Evolutionary conservation across 805 yeast species (phyloP).

Genomic region (Metschnikowia cerradonensis): DNA sequence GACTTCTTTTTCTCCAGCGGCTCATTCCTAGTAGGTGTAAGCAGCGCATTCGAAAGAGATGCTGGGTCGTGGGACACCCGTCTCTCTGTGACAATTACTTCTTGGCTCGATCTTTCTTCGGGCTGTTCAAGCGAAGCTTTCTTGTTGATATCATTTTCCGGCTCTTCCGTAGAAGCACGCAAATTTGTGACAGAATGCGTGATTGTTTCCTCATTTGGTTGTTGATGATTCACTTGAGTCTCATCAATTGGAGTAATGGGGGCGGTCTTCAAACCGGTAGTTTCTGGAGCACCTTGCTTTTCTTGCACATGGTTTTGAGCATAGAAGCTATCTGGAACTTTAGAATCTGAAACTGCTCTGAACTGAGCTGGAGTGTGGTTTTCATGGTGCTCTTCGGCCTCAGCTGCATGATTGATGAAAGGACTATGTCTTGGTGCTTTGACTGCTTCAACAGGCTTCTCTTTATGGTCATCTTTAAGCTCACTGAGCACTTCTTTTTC

Average conservation of each 20-base stretch:
- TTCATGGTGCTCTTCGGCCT: background rate
- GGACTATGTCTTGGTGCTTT: background rate
- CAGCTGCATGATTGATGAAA: background rate
- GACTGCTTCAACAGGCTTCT: background rate
- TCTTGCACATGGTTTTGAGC: background rate
- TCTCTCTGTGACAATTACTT: background rate
- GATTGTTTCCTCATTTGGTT: background rate
- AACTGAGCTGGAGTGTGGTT: background rate
- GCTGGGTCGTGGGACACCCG: background rate
- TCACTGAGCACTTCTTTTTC: slow-evolving; percentile 28
- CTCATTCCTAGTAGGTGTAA: background rate
- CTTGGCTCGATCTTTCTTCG: background rate
- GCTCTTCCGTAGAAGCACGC: background rate
- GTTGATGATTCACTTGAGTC: background rate
- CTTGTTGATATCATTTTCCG: background rate
- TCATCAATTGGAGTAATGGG: background rate
- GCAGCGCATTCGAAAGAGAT: background rate
- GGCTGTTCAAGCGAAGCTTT: background rate
- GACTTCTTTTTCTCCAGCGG: slow-evolving; percentile 19
- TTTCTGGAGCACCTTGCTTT: background rate
- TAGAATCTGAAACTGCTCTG: slow-evolving; percentile 2
- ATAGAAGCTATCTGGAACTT: background rate
- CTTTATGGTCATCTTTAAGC: slow-evolving; percentile 2
- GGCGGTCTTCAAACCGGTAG: background rate
- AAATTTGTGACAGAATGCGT: background rate